Base-by-base conservation (phyloP, 805 yeast genomes). In the Candida railenensis region DNA sequence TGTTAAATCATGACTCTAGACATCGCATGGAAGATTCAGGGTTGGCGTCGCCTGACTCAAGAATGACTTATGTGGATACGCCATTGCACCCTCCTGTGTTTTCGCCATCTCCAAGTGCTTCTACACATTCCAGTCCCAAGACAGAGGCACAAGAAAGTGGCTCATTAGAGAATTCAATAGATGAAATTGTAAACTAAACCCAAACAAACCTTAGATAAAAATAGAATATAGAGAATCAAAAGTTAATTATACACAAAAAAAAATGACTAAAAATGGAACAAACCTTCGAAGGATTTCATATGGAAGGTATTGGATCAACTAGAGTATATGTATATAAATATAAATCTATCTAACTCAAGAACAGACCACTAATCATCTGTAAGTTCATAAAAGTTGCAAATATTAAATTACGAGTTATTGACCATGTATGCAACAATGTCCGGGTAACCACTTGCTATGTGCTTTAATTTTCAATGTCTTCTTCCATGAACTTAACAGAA, bases 111-210 rank as follows among this genome's bases (percentile, higher is more conserved):
- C 57, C 30, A 56, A 51, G 18, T 15, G 33, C 19, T 11, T 39
- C 42, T 9, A 15, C 42, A 4, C 22, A 15, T 7, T 22, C 42
- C 15, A n/a, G 18, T 4, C 33, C 33, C 8, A 28, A 39, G 7
- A 43, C 47, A 19, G 45, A 40, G 15, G 55, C 53, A 4, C 52
- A 48, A 3, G 43, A 46, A 16, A 66, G 66, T 32, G 64, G 30
- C 30, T 36, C 39, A 11, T 16, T 15, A 14, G n/a, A 12, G 7
- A 33, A 33, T 16, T 36, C 39, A 16, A 36, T 36, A 15, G 39
- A 36, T 12, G 39, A 36, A 16, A 25, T 7, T 58, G 11, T 62
- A 48, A 40, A 39, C 28, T 45, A 45, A 39, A 36, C 22, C 3
- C 7, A 36, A 33, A 20, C 14, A 21, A 32, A n/a, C n/a, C n/a